phyloP scores from a whole-genome alignment of 176 grass and related monocot genomes.

The Hordeum marinum region DNA sequence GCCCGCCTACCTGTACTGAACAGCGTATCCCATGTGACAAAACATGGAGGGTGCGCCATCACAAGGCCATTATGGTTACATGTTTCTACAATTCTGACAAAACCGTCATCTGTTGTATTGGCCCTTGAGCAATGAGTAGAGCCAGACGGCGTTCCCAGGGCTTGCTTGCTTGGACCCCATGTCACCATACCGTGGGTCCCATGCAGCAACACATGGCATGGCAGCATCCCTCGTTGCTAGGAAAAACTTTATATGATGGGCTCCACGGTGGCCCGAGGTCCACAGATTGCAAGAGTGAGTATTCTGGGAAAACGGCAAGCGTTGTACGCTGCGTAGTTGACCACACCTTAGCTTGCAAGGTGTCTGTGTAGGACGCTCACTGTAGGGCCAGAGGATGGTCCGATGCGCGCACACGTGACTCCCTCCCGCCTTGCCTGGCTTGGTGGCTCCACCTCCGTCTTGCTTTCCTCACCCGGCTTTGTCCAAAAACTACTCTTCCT shows the following conservation, averaged over 20 bases:
- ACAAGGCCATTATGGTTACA: background rate
- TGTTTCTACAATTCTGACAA: background rate
- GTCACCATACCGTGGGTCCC: background rate
- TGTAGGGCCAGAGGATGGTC: background rate
- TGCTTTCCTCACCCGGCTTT: background rate
- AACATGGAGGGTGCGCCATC: background rate
- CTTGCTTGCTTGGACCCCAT: background rate
- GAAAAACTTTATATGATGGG: background rate
- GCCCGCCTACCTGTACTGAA: background rate
- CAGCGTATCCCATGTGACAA: background rate
- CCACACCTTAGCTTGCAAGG: background rate
- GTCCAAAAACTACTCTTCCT: background rate
- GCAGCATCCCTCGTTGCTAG: background rate
- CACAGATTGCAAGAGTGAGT: background rate
- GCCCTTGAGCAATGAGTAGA: constrained; percentile 11
- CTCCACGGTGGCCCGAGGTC: background rate
- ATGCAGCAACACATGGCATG: background rate
- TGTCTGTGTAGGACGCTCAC: background rate
- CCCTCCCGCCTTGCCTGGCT: background rate
- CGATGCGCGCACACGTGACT: constrained; percentile 26
- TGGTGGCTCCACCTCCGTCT: background rate
- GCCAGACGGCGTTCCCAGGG: background rate
- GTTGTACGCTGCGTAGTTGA: background rate
- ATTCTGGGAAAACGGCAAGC: background rate
- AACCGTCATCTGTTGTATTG: background rate